These are phyloP conservation scores for Nannizzia gypsea DNA, from an alignment of 2,329 filamentous ascomycete species.

Conservation along the genomic window DNA sequence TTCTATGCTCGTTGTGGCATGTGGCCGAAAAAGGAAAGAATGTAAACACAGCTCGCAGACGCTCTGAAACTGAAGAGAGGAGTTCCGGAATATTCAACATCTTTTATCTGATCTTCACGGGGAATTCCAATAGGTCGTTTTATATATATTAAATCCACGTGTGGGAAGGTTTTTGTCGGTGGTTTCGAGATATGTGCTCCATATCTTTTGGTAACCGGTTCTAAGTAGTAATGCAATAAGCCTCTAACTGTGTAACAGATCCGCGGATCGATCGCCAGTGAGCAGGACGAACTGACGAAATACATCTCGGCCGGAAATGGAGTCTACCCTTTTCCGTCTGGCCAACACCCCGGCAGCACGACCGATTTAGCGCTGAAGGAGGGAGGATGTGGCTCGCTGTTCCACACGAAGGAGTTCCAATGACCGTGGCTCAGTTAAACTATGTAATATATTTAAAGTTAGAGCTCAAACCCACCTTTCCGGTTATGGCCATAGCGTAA, in stretches of 20 bases:
- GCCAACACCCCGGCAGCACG: background rate
- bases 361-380: background rate
- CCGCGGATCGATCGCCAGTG: background rate
- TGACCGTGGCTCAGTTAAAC: background rate
- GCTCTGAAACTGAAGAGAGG: background rate
- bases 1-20: background rate
- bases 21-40: background rate
- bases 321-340: background rate
- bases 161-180: background rate
- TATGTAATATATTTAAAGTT: constrained; percentile 1
- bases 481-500: background rate
- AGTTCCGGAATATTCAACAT: background rate
- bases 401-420: background rate
- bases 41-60: background rate
- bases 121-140: constrained; percentile 1
- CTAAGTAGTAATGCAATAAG: background rate
- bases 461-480: background rate
- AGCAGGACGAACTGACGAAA: background rate
- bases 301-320: background rate
- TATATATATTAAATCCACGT: background rate
- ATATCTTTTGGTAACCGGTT: background rate
- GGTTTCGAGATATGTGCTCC: background rate
- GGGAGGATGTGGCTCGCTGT: background rate
- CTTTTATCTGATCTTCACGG: background rate
- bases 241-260: background rate